Evolutionary conservation across 352 stramenopile genomes (phyloP).

Genomic region (Pythium insidiosum): DNA sequence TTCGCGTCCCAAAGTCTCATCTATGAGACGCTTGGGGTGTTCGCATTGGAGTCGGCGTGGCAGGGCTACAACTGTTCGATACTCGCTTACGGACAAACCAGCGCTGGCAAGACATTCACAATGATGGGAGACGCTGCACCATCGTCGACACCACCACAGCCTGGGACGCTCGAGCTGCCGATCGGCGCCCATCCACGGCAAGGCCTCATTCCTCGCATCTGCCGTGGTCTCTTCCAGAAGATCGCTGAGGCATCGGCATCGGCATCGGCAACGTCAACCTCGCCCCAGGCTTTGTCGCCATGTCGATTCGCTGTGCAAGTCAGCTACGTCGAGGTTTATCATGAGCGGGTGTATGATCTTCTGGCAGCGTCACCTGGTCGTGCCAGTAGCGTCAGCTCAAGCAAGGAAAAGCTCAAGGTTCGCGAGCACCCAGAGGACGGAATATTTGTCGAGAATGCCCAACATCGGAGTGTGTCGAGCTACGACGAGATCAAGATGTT

Average conservation of each 20-base stretch:
- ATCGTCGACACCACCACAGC: no score
- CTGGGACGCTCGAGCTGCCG: slow-evolving; percentile 1
- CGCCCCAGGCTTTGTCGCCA: no score
- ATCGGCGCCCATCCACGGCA: slow-evolving; percentile 6
- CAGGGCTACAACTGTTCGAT: slow-evolving; percentile 70
- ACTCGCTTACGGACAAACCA: slow-evolving; percentile 68
- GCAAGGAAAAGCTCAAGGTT: slow-evolving; percentile 56
- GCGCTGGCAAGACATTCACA: slow-evolving; percentile 66
- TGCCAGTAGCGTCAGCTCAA: no score
- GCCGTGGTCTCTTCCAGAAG: slow-evolving; percentile 45
- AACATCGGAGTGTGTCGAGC: slow-evolving; percentile 30
- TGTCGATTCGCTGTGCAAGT: slow-evolving; percentile 32
- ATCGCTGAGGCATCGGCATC: slow-evolving; percentile 17
- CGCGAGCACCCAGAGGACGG: slow-evolving; percentile 66
- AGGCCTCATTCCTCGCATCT: slow-evolving; percentile 59
- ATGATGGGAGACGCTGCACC: slow-evolving; percentile 42
- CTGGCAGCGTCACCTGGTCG: slow-evolving; percentile 11
- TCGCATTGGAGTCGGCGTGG: slow-evolving; percentile 44
- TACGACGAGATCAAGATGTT: slow-evolving; percentile 46
- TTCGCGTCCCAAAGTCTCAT: slow-evolving; percentile 40
- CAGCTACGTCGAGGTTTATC: slow-evolving; percentile 80
- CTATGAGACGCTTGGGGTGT: slow-evolving; percentile 47
- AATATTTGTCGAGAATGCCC: slow-evolving; percentile 54
- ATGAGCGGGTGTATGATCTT: slow-evolving; percentile 70
- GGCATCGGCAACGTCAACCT: neutral